Evolutionary conservation across 768 basidiomycete species (phyloP).

Genomic region (Podaxis sp.): DNA sequence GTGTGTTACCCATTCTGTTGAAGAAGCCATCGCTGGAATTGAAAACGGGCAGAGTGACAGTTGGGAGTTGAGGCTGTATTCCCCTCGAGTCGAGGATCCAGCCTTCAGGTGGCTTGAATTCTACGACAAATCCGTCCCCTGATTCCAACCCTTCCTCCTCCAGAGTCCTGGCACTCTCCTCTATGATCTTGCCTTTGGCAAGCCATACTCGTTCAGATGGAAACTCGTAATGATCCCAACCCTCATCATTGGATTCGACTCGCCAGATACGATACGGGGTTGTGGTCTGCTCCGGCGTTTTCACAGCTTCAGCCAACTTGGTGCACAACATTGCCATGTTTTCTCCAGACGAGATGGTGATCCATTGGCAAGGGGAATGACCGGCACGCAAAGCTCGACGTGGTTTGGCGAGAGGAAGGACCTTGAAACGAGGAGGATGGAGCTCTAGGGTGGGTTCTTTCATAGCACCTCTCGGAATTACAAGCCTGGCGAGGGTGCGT

Average conservation of each 20-base stretch:
- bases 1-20: conserved; percentile 29
- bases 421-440: conserved; percentile 60
- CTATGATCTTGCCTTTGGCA: conserved; percentile 36
- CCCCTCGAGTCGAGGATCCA: conserved; percentile 50
- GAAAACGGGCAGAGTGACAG: conserved; percentile 40
- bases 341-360: conserved; percentile 49
- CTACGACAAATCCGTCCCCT: conserved; percentile 74
- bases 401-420: conserved; percentile 41
- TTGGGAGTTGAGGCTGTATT: conserved; percentile 19
- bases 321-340: conserved; percentile 39
- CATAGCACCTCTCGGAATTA: conserved; percentile 54
- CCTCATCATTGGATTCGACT: conserved; percentile 35
- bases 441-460: conserved; percentile 62
- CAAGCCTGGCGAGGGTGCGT: conserved; percentile 57
- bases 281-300: conserved; percentile 22
- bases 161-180: conserved; percentile 43
- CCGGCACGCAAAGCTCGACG: conserved; percentile 18
- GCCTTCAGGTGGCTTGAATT: conserved; percentile 52
- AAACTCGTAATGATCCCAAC: conserved; percentile 30
- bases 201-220: conserved; percentile 25
- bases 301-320: conserved; percentile 35
- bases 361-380: conserved; percentile 26
- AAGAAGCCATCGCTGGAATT: conserved; percentile 53
- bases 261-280: conserved; percentile 63
- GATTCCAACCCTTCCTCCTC: conserved; percentile 54